Base-by-base conservation (phyloP, 176 grass and related monocot species). In the Raddia distichophylla region DNA sequence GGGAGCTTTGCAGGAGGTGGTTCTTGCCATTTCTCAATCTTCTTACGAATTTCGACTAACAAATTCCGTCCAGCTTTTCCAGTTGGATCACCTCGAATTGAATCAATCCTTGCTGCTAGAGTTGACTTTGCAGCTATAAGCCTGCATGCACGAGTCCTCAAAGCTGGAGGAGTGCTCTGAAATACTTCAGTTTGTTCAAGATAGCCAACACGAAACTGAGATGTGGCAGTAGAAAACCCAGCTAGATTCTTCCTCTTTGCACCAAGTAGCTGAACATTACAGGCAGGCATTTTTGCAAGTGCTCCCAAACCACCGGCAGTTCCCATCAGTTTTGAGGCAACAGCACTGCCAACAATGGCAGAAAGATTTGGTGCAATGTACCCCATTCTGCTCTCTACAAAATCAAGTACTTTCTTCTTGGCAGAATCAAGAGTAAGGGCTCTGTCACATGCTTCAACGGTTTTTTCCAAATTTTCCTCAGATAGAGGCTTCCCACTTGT, bases 21-120 rank as follows among this genome's bases (percentile, higher is more conserved):
- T 74, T 97, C 91, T 79, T 97, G 90, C 94, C 94, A 93, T 59
- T 97, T 93, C 63, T 93, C 91, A 10, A 97, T 92, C 86, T 93
- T 93, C 84, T 91, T 93, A 64, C 71, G 74, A 5, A 97, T 85
- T 84, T 90, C 94, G 49, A 93, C 91, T 69, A 89, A 67, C 68
- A 97, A 87, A 68, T 87, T 81, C 65, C 86, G 83, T 11, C 91
- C 94, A 52, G 88, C 83, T 80, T 97, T 97, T 62, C 94, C 94
- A 12, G 88, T 97, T 12, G 94, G 88, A 84, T 97, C 94, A 71
- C 94, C 94, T 89, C 94, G 89, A 46, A 84, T 89, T 58, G 91
- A 87, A 80, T 97, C 88, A 10, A 97, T 87, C 63, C 94, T 83
- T 75, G 94, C 94, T 16, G 94, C 91, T 51, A 97, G 88, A 68